Evolutionary conservation across 345 rosid species (phyloP).

Genomic region (Pugionium cornutum): DNA sequence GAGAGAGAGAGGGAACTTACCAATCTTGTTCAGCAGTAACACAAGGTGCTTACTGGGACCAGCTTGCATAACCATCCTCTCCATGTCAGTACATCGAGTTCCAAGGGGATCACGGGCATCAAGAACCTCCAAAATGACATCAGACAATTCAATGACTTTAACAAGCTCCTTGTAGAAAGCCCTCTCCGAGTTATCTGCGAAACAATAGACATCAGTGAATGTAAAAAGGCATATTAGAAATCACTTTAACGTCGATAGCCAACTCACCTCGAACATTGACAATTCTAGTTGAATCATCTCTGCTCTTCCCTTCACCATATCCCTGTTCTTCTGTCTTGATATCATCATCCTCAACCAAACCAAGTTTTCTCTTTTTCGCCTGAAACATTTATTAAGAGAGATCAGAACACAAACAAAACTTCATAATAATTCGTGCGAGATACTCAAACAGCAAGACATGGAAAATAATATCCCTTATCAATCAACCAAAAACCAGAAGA

Average conservation of each 20-base stretch:
- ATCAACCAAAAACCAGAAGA: background rate
- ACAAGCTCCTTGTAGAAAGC: conserved; percentile 95
- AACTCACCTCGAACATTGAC: conserved; percentile 58
- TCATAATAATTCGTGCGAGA: background rate
- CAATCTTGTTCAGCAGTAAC: conserved; percentile 86
- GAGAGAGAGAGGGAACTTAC: too few relatives aligned
- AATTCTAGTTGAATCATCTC: conserved; percentile 32
- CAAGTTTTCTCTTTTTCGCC: conserved; percentile 82
- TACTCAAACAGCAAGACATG: background rate
- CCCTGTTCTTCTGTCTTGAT: conserved; percentile 41
- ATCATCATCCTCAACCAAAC: conserved; percentile 57
- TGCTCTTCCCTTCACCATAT: conserved; percentile 26
- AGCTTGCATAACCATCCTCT: conserved; percentile 81
- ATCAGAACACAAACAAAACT: conserved; percentile 14
- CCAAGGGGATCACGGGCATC: conserved; percentile 96
- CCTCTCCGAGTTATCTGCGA: conserved; percentile 79
- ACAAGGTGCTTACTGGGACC: conserved; percentile 84
- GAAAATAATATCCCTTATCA: background rate
- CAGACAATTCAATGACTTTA: conserved; percentile 85
- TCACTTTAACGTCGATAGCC: too few relatives aligned
- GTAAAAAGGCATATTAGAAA: too few relatives aligned
- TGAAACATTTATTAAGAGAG: conserved; percentile 24
- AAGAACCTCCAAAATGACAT: conserved; percentile 93
- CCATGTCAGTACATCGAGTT: conserved; percentile 92
- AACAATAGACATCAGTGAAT: conserved; percentile 20